phyloP scores from a whole-genome alignment of 441 rosid genomes.

The Isatis lusitanica region DNA sequence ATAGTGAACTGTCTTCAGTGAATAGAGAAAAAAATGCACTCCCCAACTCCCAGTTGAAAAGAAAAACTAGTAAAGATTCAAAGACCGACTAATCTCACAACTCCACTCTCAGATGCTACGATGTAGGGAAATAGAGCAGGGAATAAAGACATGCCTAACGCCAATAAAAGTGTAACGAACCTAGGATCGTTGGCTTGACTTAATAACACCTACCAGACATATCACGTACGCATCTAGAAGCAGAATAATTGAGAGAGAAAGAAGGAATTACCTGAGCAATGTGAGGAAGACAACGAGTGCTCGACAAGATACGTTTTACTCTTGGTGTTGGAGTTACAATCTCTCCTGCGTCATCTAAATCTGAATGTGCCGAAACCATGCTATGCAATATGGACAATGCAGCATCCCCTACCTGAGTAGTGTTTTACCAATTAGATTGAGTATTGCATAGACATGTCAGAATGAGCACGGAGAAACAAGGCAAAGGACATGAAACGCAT shows the following conservation, averaged over 20 bases:
- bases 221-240: too few relatives aligned
- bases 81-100: constrained; percentile 12
- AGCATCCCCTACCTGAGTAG: constrained; percentile 86
- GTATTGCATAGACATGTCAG: constrained; percentile 25
- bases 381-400: constrained; percentile 92
- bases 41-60: not conserved
- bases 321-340: constrained; percentile 99
- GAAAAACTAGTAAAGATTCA: not conserved
- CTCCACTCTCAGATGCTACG: constrained; percentile 2
- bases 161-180: too few relatives aligned
- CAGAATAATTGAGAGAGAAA: not conserved
- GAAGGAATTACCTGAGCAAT: constrained; percentile 83
- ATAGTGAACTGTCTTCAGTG: not conserved
- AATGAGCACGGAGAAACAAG: constrained; percentile 13
- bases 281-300: constrained; percentile 98
- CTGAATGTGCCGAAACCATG: constrained; percentile 99
- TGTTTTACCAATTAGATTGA: constrained; percentile 32
- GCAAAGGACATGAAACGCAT: constrained; percentile 16
- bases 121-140: not conserved
- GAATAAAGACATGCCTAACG: constrained; percentile 10
- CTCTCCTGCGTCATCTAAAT: constrained; percentile 99
- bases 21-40: not conserved
- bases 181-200: too few relatives aligned
- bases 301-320: constrained; percentile 92
- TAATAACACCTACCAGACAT: too few relatives aligned